A percentile compares a stretch with the other conserved stretches of the same genome.
Evolutionary conservation across 2,329 filamentous ascomycete genomes (phyloP).

Genomic region (Trichoderma simmonsii): DNA sequence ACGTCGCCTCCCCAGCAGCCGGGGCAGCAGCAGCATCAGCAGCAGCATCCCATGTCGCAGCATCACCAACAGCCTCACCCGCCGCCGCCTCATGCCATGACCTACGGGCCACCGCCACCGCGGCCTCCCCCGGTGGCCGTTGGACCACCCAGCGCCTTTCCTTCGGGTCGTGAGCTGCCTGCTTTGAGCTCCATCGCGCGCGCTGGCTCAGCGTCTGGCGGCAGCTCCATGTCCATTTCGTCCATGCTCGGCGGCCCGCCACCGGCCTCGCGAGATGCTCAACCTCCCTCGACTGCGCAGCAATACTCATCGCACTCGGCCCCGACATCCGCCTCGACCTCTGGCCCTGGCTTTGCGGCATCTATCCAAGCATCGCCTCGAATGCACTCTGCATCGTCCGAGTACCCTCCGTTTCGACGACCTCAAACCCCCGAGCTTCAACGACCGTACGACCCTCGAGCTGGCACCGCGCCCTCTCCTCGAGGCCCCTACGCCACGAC

Average conservation of each 20-base stretch:
- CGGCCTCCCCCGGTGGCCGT: conserved; percentile 42
- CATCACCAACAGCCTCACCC: conserved; percentile 27
- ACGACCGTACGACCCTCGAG: conserved; percentile 51
- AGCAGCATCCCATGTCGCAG: conserved; percentile 26
- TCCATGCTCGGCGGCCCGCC: conserved; percentile 56
- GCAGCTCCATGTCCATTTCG: conserved; percentile 60
- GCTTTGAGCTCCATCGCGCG: conserved; percentile 50
- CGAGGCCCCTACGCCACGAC: conserved; percentile 54
- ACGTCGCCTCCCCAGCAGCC: conserved; percentile 39
- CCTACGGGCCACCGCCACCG: conserved; percentile 46
- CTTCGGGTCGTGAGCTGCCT: conserved; percentile 51
- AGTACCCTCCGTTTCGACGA: conserved; percentile 61
- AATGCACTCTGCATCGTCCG: conserved; percentile 52
- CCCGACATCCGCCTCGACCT: conserved; percentile 37
- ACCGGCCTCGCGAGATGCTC: conserved; percentile 41
- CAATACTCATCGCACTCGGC: conserved; percentile 44
- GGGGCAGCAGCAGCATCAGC: conserved; percentile 32
- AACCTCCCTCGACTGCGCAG: conserved; percentile 30
- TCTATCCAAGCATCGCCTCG: conserved; percentile 54
- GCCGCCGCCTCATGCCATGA: conserved; percentile 33
- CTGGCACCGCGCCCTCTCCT: conserved; percentile 46
- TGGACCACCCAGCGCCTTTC: conserved; percentile 44
- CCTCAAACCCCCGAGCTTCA: conserved; percentile 72
- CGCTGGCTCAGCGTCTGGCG: conserved; percentile 37
- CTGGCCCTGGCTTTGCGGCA: conserved; percentile 45